These are phyloP conservation scores for Xylogone sp. DNA, from an alignment of 2,329 filamentous ascomycete genomes.

Conservation along the genomic window DNA sequence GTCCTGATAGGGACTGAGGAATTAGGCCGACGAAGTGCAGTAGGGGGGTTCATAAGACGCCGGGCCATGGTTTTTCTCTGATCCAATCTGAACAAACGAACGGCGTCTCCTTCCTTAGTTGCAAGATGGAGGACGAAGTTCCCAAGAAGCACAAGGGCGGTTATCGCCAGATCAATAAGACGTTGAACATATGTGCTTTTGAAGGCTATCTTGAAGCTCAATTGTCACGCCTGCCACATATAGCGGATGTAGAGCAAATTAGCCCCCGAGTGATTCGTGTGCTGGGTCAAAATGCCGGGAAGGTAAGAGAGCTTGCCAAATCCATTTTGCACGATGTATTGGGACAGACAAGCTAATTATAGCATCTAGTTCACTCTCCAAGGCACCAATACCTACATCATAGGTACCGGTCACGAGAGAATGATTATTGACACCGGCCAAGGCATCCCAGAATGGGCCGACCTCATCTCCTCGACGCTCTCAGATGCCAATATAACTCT, in stretches of 20 bases:
- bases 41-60: no score
- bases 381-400: constrained; percentile 89
- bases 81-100: no score
- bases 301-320: constrained; percentile 44
- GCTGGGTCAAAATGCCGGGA: constrained; percentile 82
- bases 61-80: no score
- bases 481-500: constrained; percentile 25
- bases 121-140: no score
- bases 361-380: constrained; percentile 27
- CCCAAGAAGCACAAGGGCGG: constrained; percentile 32
- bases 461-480: constrained; percentile 33
- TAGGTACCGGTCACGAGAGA: constrained; percentile 68
- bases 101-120: no score
- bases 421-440: constrained; percentile 87
- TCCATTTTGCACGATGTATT: constrained; percentile 43
- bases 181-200: constrained; percentile 42
- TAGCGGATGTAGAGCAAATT: constrained; percentile 71
- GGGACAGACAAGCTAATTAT: constrained; percentile 43
- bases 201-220: constrained; percentile 43
- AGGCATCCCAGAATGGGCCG: constrained; percentile 66
- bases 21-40: no score
- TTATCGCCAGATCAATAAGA: constrained; percentile 44
- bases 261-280: constrained; percentile 76
- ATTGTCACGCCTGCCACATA: constrained; percentile 28
- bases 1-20: no score